These are phyloP conservation scores for Zizania latifolia DNA, from an alignment of 176 grass and related monocot species.

Conservation along the genomic window DNA sequence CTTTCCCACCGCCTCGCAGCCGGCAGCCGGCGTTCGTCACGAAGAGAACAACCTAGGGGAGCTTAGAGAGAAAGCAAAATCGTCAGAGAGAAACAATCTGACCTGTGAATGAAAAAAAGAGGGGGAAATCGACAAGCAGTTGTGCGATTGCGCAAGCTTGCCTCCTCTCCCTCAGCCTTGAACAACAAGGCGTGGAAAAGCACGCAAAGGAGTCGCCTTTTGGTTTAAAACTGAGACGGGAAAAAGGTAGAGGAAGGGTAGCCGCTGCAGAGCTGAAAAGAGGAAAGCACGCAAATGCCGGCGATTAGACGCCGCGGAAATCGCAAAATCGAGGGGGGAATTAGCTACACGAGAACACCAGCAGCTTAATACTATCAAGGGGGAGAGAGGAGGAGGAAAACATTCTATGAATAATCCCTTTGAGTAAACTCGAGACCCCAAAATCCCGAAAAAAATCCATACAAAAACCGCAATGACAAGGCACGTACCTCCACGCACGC, in stretches of 20 bases:
- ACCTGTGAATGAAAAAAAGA: slow-evolving; percentile 21
- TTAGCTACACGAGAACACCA: neutral
- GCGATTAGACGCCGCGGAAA: neutral
- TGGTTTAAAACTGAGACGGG: slow-evolving; percentile 32
- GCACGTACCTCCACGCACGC: neutral
- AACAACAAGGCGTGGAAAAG: slow-evolving; percentile 50
- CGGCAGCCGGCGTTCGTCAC: too few relatives aligned
- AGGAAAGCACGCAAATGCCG: slow-evolving; percentile 48
- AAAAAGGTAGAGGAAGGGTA: slow-evolving; percentile 5
- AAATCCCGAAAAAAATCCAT: neutral
- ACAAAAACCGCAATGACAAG: slow-evolving; percentile 18
- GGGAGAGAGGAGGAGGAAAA: too few relatives aligned
- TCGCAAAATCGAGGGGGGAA: neutral
- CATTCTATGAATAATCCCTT: neutral
- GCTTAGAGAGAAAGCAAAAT: slow-evolving; percentile 30
- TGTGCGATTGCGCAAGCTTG: slow-evolving; percentile 24
- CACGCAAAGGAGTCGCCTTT: slow-evolving; percentile 64
- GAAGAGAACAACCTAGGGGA: slow-evolving; percentile 26
- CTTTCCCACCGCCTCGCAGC: neutral
- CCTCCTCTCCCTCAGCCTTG: slow-evolving; percentile 18
- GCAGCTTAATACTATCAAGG: neutral
- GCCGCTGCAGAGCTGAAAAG: slow-evolving; percentile 27
- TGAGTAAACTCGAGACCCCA: neutral
- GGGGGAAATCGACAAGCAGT: slow-evolving; percentile 25
- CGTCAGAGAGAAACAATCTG: slow-evolving; percentile 24